Base-by-base conservation (phyloP, 2,329 filamentous ascomycete genomes). In the Hirsutella minnesotensis region DNA sequence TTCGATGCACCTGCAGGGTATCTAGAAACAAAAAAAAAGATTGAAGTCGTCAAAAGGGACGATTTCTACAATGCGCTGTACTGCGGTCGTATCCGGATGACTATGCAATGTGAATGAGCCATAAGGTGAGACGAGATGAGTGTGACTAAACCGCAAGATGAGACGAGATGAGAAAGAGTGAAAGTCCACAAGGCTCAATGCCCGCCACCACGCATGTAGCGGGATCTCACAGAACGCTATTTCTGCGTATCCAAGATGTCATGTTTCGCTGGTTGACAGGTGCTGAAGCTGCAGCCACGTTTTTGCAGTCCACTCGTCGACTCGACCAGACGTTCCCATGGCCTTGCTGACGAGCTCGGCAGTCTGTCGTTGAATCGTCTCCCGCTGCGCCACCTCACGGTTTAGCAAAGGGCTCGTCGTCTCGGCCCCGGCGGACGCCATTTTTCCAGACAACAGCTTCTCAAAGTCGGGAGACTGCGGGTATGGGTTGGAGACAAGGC, bases 361-460 rank as follows among this genome's bases (percentile, higher is more conserved):
- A 39, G 66, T 62, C 42, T 67, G 59, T 38, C 62, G 53, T 43
- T 74, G 67, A 33, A 65, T 58, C 18, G 61, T 59, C 49, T 69
- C 62, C 47, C 64, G 65, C 46, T 69, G 66, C 62, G 70, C 65
- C 5, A 63, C 64, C 49, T 72, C 69, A 27, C 64, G 60, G 47
- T 72, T 67, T 49, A 71, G 64, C 10, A 69, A 57, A n/a, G 69
- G 67, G 43, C 65, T 67, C 46, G 65, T 54, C 1, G 61, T 46
- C 29, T 59, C 64, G 18, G 55, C 49, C 8, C 55, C 51, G 7
- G 65, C 60, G 12, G 60, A 52, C 3, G 60, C 56, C 13, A 52
- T 46, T 40, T 60, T 61, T 16, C 63, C 60, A 3, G 67, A 65
- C n/a, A 70, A 53, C 24, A 70, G 51, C 55, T 66, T 68, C 49